Conservation (phyloP, 2,329 filamentous ascomycete species). For the Sclerotinia borealis region DNA sequence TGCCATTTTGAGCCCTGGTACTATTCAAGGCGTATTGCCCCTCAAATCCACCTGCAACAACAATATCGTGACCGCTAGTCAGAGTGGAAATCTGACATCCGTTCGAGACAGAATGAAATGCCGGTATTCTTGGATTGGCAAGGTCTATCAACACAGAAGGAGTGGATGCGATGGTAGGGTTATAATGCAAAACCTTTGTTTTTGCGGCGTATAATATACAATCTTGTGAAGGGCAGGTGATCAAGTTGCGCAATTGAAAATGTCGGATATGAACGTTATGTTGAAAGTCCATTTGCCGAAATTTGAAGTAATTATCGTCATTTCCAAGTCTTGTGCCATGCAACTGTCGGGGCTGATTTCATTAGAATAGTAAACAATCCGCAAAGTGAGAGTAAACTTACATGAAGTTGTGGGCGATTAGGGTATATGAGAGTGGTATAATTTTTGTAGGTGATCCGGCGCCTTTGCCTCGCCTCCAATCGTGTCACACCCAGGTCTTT, state of each 20-base stretch:
- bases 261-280: constrained; percentile 52
- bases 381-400: constrained; percentile 34
- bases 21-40: constrained; percentile 36
- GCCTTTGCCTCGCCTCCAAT: constrained; percentile 41
- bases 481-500: constrained; percentile 45
- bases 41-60: constrained; percentile 36
- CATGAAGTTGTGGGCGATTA: constrained; percentile 39
- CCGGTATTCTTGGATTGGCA: constrained; percentile 24
- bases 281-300: constrained; percentile 50
- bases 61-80: constrained; percentile 31
- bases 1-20: constrained; percentile 27
- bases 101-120: constrained; percentile 17
- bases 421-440: constrained; percentile 48
- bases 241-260: constrained; percentile 59
- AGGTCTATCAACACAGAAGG: constrained; percentile 26
- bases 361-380: constrained; percentile 1
- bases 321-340: constrained; percentile 20
- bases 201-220: constrained; percentile 51
- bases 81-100: constrained; percentile 33
- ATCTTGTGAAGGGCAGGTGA: constrained; percentile 50
- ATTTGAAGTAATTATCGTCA: constrained; percentile 46
- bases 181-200: constrained; percentile 45
- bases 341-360: constrained; percentile 16
- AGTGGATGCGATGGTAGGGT: constrained; percentile 35
- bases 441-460: constrained; percentile 48